Evolutionary conservation across 768 basidiomycete species (phyloP).

Genomic region (Chalciporus piperatus): DNA sequence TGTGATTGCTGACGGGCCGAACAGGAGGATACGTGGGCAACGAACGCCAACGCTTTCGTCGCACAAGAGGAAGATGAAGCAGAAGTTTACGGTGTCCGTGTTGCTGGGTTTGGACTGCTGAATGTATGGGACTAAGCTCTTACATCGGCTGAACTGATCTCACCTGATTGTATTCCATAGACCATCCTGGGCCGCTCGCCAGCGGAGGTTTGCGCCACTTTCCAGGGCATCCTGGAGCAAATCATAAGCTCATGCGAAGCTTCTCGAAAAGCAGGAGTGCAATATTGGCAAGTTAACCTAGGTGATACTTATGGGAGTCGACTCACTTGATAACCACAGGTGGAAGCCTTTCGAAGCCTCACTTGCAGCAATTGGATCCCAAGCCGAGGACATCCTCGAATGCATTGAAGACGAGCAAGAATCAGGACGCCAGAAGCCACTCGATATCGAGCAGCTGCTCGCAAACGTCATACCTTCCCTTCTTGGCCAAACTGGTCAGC

Average conservation of each 20-base stretch:
- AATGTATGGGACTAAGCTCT: slow-evolving; percentile 43
- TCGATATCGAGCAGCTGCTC: slow-evolving; percentile 78
- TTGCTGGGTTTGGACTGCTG: slow-evolving; percentile 82
- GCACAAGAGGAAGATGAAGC: slow-evolving; percentile 94
- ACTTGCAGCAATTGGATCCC: slow-evolving; percentile 77
- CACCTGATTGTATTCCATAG: too few relatives aligned
- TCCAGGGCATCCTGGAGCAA: slow-evolving; percentile 53
- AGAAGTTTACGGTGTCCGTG: slow-evolving; percentile 74
- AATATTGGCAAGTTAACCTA: slow-evolving; percentile 55
- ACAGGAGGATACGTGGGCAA: slow-evolving; percentile 89
- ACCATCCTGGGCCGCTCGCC: slow-evolving; percentile 56
- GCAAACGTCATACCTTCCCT: slow-evolving; percentile 76
- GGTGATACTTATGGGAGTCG: neutral
- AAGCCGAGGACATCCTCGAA: slow-evolving; percentile 73
- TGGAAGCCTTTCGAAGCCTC: slow-evolving; percentile 91
- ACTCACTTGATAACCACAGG: slow-evolving; percentile 42
- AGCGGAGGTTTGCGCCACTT: slow-evolving; percentile 45
- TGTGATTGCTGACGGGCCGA: neutral
- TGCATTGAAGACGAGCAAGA: slow-evolving; percentile 74
- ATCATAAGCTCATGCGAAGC: slow-evolving; percentile 58
- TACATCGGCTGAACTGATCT: neutral
- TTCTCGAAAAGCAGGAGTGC: slow-evolving; percentile 49
- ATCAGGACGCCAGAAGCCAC: slow-evolving; percentile 56
- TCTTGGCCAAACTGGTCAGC: slow-evolving; percentile 66
- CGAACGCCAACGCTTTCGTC: slow-evolving; percentile 88